phyloP scores from a whole-genome alignment of 1,284 basidiomycete species.

The Anthracocystis setariae region DNA sequence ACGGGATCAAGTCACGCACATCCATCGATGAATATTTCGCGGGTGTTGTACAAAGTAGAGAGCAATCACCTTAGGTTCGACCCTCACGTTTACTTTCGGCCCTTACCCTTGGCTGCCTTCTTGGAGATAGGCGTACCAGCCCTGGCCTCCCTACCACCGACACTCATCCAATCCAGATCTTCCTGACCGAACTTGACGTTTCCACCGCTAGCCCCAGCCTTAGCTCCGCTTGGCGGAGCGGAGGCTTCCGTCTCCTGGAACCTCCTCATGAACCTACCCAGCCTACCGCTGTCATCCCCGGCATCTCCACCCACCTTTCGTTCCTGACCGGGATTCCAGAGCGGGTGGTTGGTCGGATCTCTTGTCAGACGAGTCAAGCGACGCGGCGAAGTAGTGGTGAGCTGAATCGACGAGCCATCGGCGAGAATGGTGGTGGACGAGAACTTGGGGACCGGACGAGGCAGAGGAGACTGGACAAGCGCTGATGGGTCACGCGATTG shows the following conservation, averaged over 20 bases:
- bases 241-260: slow-evolving; percentile 53
- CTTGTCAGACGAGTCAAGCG: slow-evolving; percentile 54
- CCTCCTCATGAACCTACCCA: slow-evolving; percentile 62
- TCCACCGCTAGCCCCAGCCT: slow-evolving; percentile 16
- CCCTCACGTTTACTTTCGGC: slow-evolving; percentile 42
- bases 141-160: slow-evolving; percentile 63
- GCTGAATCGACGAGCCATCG: slow-evolving; percentile 65
- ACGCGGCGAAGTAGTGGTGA: slow-evolving; percentile 63
- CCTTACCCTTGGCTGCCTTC: slow-evolving; percentile 63
- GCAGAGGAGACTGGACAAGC: slow-evolving; percentile 31
- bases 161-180: slow-evolving; percentile 66
- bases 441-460: slow-evolving; percentile 63
- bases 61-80: not conserved
- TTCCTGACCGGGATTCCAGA: slow-evolving; percentile 64
- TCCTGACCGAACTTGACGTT: slow-evolving; percentile 58
- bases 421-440: slow-evolving; percentile 59
- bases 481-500: slow-evolving; percentile 37
- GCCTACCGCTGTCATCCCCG: slow-evolving; percentile 63
- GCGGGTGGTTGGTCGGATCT: slow-evolving; percentile 65
- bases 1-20: not conserved
- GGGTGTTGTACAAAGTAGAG: slow-evolving; percentile 23
- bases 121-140: slow-evolving; percentile 53
- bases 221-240: slow-evolving; percentile 5
- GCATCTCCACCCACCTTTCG: slow-evolving; percentile 53
- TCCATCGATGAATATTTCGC: not conserved